Conservation (phyloP, 345 rosid species). For the Populus tremula region DNA sequence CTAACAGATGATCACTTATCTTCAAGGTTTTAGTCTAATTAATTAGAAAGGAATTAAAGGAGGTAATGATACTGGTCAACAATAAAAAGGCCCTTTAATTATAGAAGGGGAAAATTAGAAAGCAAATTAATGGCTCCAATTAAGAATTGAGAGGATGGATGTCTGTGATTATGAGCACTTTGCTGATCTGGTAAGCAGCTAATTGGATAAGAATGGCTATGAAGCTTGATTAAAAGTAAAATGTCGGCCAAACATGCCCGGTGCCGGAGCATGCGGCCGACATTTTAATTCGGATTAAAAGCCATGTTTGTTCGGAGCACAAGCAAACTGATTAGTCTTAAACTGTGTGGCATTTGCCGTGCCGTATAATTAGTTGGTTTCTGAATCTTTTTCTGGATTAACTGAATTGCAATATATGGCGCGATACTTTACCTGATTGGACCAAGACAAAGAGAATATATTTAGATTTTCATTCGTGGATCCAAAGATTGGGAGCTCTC, state of each 20-base stretch:
- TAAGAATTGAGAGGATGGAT: background rate
- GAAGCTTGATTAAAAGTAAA: background rate
- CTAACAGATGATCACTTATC: background rate
- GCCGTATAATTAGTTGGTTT: slow-evolving; percentile 1
- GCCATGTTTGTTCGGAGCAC: slow-evolving; percentile 1
- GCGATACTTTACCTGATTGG: background rate
- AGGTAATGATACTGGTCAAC: background rate
- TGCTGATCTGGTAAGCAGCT: slow-evolving; percentile 14
- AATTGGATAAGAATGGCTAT: background rate
- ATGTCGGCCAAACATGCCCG: slow-evolving; percentile 6
- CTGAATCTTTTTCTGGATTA: background rate
- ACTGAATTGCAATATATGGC: background rate
- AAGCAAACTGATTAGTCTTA: slow-evolving; percentile 3
- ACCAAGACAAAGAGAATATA: background rate
- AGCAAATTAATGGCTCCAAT: background rate
- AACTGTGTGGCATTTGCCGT: slow-evolving; percentile 14
- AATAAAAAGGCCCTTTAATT: background rate
- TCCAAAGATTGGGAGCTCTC: background rate
- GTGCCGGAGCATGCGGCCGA: slow-evolving; percentile 26
- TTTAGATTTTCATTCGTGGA: slow-evolving; percentile 4
- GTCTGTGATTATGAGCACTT: background rate
- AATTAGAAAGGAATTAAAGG: background rate
- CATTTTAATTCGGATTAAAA: slow-evolving; percentile 11
- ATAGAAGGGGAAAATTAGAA: background rate
- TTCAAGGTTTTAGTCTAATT: background rate